phyloP scores from a whole-genome alignment of 345 rosid species.

The Cochlearia excelsa region DNA sequence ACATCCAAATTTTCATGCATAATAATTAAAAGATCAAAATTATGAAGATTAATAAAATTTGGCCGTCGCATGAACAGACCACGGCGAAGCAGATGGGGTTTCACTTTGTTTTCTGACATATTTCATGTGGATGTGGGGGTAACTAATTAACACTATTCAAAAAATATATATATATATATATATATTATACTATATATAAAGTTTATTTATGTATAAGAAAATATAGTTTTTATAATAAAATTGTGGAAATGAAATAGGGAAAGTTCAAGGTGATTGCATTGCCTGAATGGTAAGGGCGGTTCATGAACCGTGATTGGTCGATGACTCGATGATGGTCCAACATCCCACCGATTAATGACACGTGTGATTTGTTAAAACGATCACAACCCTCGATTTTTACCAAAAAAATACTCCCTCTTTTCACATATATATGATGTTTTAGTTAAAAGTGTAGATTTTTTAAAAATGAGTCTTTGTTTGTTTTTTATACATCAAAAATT shows the following conservation, averaged over 20 bases:
- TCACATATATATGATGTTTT: too few species aligned
- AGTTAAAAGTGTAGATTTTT: too few species aligned
- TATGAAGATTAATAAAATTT: not conserved
- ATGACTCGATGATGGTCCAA: conserved; percentile 16
- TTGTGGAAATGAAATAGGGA: not conserved
- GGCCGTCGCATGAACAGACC: conserved; percentile 28
- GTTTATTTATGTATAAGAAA: too few species aligned
- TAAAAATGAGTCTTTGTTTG: too few species aligned
- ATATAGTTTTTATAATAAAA: too few species aligned
- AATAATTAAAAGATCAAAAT: too few species aligned
- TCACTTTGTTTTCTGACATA: conserved; percentile 37
- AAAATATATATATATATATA: too few species aligned
- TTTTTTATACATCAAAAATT: too few species aligned
- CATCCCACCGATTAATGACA: conserved; percentile 12
- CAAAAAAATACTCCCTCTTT: too few species aligned
- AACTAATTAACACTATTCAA: conserved; percentile 3
- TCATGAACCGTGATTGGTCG: conserved; percentile 34
- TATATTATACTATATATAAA: too few species aligned
- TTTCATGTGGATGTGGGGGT: conserved; percentile 52
- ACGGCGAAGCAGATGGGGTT: conserved; percentile 30
- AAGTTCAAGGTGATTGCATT: conserved; percentile 11
- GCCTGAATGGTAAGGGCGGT: conserved; percentile 25
- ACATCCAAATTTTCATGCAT: too few species aligned
- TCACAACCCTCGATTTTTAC: not conserved
- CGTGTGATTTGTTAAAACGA: not conserved